phyloP scores from a whole-genome alignment of 106 monocot genomes.

The Phalaenopsis aphrodite region DNA sequence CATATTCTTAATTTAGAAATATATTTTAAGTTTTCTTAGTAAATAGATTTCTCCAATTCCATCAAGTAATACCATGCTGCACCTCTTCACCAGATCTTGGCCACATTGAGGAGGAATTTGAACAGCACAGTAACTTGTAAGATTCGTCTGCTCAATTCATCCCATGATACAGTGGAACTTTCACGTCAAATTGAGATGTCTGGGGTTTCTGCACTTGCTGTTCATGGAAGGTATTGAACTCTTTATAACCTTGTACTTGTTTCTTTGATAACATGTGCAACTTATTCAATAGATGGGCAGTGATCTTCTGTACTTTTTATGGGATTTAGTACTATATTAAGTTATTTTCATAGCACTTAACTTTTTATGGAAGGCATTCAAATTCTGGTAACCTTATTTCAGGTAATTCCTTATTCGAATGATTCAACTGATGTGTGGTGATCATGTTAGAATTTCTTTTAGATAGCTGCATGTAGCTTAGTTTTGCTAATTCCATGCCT shows the following conservation, averaged over 20 bases:
- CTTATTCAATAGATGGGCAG: background rate
- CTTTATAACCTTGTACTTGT: background rate
- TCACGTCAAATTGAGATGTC: constrained; percentile 82
- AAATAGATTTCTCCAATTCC: background rate
- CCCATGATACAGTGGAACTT: constrained; percentile 71
- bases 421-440: background rate
- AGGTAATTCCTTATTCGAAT: background rate
- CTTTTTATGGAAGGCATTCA: background rate
- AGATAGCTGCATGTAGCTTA: background rate
- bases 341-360: background rate
- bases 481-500: background rate
- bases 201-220: constrained; percentile 86
- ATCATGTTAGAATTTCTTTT: background rate
- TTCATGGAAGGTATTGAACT: constrained; percentile 82
- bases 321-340: background rate
- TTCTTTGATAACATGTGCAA: background rate
- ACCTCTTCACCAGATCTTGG: constrained; percentile 61
- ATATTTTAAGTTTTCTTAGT: background rate
- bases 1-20: constrained; percentile 4
- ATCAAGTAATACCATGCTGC: background rate
- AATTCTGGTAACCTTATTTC: background rate
- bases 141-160: constrained; percentile 69
- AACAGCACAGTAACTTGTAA: constrained; percentile 78
- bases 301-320: background rate
- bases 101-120: constrained; percentile 84